These are phyloP conservation scores for Pleurostoma richardsiae DNA, from an alignment of 2,329 filamentous ascomycete genomes.

Conservation along the genomic window DNA sequence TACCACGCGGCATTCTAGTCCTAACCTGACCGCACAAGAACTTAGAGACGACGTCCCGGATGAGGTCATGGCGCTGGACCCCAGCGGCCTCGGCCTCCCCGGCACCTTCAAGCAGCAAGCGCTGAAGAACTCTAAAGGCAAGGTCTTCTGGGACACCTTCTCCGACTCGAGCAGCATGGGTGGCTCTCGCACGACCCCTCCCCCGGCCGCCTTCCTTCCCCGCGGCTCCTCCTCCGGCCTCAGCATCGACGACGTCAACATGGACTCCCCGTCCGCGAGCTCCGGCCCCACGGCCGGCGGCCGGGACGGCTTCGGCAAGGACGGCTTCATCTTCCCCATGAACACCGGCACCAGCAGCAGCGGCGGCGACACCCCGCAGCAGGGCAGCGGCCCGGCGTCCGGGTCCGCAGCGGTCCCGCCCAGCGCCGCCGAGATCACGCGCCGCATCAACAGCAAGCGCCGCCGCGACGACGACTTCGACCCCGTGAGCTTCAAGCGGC, in stretches of 20 bases:
- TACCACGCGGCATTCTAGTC: constrained; percentile 62
- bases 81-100: constrained; percentile 38
- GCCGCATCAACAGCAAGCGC: constrained; percentile 77
- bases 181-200: constrained; percentile 45
- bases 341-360: constrained; percentile 23
- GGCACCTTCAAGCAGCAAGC: constrained; percentile 72
- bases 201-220: constrained; percentile 59
- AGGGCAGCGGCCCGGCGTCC: constrained; percentile 13
- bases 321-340: constrained; percentile 18
- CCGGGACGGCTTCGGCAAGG: constrained; percentile 5
- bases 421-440: constrained; percentile 68
- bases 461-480: constrained; percentile 89
- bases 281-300: constrained; percentile 7
- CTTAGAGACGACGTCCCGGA: constrained; percentile 65
- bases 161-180: constrained; percentile 57
- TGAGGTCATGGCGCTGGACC: constrained; percentile 61
- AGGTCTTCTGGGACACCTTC: constrained; percentile 73
- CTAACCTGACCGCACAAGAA: constrained; percentile 60
- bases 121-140: constrained; percentile 65
- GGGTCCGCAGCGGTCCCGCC: constrained; percentile 39
- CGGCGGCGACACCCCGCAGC: constrained; percentile 31
- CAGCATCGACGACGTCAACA: constrained; percentile 63
- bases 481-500: constrained; percentile 79
- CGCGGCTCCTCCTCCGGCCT: constrained; percentile 54
- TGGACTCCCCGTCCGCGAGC: constrained; percentile 59